These are phyloP conservation scores for Bauhinia variegata DNA, from an alignment of 306 rosid species.

Conservation along the genomic window DNA sequence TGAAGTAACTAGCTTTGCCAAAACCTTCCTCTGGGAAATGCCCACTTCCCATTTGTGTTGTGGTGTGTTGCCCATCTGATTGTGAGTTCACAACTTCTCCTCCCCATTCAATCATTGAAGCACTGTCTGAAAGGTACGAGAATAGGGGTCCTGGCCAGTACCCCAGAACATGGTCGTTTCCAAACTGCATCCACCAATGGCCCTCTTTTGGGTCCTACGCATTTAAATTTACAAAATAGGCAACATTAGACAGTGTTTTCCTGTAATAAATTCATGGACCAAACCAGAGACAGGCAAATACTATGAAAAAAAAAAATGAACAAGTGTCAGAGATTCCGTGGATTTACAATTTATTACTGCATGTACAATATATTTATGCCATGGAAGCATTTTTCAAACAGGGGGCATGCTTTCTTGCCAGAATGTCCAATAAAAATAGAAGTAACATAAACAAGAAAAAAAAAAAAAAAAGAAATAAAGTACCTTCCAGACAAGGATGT, in stretches of 20 bases:
- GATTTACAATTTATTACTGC: slow-evolving; percentile 28
- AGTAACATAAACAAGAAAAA: too few relatives aligned
- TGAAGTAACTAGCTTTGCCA: slow-evolving; percentile 58
- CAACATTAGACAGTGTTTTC: neutral
- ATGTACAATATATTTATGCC: slow-evolving; percentile 9
- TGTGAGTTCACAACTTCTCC: slow-evolving; percentile 61
- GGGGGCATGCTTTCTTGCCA: slow-evolving; percentile 35
- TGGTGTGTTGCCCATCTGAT: slow-evolving; percentile 57
- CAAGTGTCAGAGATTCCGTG: slow-evolving; percentile 46
- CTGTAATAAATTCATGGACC: slow-evolving; percentile 38
- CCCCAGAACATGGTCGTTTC: slow-evolving; percentile 53
- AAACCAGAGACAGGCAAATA: neutral
- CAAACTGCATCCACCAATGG: slow-evolving; percentile 71
- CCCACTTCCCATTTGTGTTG: slow-evolving; percentile 72
- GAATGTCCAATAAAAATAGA: slow-evolving; percentile 38
- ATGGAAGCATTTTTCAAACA: slow-evolving; percentile 28
- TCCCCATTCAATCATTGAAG: slow-evolving; percentile 66
- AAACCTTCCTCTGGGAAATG: slow-evolving; percentile 64
- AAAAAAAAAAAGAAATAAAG: neutral
- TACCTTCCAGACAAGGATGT: slow-evolving; percentile 65
- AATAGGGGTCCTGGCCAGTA: slow-evolving; percentile 65
- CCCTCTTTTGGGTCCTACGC: slow-evolving; percentile 64
- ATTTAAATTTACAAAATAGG: too few relatives aligned
- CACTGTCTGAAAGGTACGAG: slow-evolving; percentile 56
- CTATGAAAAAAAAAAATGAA: neutral